A percentile compares a stretch with the other conserved stretches of the same genome.
phyloP scores from a whole-genome alignment of 2,329 filamentous ascomycete genomes.

The Verticillium klebahnii region DNA sequence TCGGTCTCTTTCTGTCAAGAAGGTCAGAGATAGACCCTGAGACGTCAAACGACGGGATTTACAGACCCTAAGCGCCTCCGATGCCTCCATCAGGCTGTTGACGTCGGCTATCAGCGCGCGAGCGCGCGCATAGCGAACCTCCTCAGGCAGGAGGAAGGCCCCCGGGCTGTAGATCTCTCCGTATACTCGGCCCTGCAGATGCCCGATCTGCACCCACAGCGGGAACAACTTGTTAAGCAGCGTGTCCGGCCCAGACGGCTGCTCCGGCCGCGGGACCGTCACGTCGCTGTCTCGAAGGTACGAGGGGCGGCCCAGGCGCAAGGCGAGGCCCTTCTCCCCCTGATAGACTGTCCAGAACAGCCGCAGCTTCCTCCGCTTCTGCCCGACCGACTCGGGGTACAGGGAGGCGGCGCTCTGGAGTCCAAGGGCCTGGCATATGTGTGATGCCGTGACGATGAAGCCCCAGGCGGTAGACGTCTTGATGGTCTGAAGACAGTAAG shows the following conservation, averaged over 20 bases:
- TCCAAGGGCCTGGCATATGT: constrained; percentile 15
- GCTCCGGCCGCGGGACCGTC: constrained; percentile 11
- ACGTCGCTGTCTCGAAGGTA: constrained; percentile 21
- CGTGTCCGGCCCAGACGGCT: background rate
- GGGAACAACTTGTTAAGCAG: constrained; percentile 5
- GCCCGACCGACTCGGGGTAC: constrained; percentile 5
- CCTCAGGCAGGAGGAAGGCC: constrained; percentile 14
- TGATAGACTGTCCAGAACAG: constrained; percentile 22
- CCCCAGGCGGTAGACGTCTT: constrained; percentile 17
- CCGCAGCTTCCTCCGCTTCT: constrained; percentile 6
- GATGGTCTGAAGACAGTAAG: constrained; percentile 15
- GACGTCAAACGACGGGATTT: background rate
- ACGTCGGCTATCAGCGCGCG: constrained; percentile 13
- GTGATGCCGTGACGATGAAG: constrained; percentile 15
- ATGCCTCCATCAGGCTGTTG: background rate
- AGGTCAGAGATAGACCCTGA: background rate
- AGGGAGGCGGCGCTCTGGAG: constrained; percentile 14
- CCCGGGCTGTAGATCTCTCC: constrained; percentile 21
- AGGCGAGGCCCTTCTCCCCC: constrained; percentile 17
- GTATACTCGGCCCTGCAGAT: constrained; percentile 18
- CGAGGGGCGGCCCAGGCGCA: constrained; percentile 19
- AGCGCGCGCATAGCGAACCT: constrained; percentile 13
- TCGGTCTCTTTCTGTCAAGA: background rate
- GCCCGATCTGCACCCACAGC: constrained; percentile 12
- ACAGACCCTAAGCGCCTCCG: constrained; percentile 1